Base-by-base conservation (phyloP, 129 eudicot genomes). In the Kitagawia praeruptora region DNA sequence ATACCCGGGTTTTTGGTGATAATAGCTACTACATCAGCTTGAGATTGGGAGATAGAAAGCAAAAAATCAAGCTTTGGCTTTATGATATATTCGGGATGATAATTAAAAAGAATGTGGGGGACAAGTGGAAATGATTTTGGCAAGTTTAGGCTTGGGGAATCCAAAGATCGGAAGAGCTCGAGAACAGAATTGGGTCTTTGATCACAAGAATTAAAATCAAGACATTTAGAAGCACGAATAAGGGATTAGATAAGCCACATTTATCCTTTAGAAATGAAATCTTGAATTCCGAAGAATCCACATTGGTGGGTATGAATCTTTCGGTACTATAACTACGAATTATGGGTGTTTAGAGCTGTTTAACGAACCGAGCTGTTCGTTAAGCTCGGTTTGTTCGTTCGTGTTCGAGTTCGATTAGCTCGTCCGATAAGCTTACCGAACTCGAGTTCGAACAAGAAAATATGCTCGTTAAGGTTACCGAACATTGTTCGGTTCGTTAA, bases 11-110 rank as follows among this genome's bases (percentile, higher is more conserved):
- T 34, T 34, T 14, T 38, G 11, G 25, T 70, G 75, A 70, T 25
- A 34, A 70, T 14, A 6, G 7, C 8, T 6, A 70, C 18, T 3
- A 48, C 54, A 3, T 48, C 54, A 48, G 54, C 54, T 48, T 15
- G 54, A 48, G 54, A 48, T 48, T 48, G 54, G 6, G 21, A 19
- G 5, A 48, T 48, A 48, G 54, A 48, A 15, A 48, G 54, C 54
- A 72, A 48, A 15, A 48, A 48, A 13, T 48, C 54, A 4, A 48
- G 54, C 21, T 74, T 74, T n/a, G 77, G 77, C 77, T 74, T 74
- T 44, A 74, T 3, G 39, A 44, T 42, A 1, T 41, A n/a, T 74
- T 12, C 53, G 14, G 77, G 27, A 74, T 44, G 25, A 25, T 8
- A 44, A 41, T 23, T 3, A 23, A 10, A 12, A 14, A 74, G 53